Conservation (phyloP, 2,329 filamentous ascomycete genomes). For the Apiospora pterosperma region DNA sequence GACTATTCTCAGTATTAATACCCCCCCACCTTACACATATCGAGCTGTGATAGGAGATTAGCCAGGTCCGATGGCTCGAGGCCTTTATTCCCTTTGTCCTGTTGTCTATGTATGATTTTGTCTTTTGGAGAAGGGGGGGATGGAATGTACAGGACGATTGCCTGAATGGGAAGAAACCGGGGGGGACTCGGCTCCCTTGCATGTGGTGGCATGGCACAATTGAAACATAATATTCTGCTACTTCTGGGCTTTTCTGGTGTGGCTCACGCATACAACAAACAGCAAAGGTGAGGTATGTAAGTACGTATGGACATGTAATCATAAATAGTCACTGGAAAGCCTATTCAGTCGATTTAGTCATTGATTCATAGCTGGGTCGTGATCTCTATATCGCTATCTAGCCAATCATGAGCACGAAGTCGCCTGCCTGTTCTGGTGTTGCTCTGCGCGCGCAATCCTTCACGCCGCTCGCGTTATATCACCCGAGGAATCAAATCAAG, state of each 20-base stretch:
- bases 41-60: neutral
- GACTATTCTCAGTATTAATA: neutral
- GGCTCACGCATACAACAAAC: no score
- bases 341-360: neutral
- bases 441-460: neutral
- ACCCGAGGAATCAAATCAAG: neutral
- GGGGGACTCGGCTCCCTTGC: neutral
- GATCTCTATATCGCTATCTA: neutral
- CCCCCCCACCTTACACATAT: neutral
- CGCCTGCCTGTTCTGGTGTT: neutral
- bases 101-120: neutral
- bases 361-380: neutral
- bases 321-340: neutral
- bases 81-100: neutral
- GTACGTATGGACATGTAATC: no score
- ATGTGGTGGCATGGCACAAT: neutral
- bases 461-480: neutral
- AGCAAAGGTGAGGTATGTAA: no score
- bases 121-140: no score
- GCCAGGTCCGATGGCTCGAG: neutral
- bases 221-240: neutral
- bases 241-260: no score
- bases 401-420: neutral
- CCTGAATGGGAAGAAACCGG: neutral
- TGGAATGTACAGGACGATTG: neutral